A percentile compares a stretch with the other conserved stretches of the same genome.
Conservation (phyloP, 495 filamentous ascomycete species). For the Penicillium taxi region DNA sequence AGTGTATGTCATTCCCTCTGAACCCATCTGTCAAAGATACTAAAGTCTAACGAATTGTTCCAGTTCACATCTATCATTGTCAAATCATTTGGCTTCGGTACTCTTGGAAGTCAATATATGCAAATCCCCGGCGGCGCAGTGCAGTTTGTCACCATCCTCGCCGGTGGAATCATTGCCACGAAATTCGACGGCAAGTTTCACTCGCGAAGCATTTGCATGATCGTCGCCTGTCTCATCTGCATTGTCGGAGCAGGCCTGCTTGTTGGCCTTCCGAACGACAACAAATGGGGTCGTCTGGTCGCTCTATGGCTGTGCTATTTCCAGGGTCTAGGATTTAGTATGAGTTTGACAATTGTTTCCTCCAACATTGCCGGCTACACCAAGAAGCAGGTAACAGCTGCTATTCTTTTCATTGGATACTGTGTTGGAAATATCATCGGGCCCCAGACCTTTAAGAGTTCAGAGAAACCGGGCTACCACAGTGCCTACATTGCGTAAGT, state of each 20-base stretch:
- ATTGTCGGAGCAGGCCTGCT: constrained; percentile 50
- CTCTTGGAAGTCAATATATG: constrained; percentile 47
- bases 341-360: constrained; percentile 39
- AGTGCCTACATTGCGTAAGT: constrained; percentile 47
- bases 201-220: constrained; percentile 24
- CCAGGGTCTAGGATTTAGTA: constrained; percentile 38
- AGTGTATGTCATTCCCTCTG: constrained; percentile 22
- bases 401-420: constrained; percentile 39
- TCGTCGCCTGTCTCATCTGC: constrained; percentile 44
- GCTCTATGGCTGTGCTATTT: constrained; percentile 49
- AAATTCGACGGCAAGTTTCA: constrained; percentile 32
- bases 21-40: not conserved
- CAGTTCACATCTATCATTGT: constrained; percentile 43
- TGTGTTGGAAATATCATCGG: constrained; percentile 40
- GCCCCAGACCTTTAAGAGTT: constrained; percentile 46
- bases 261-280: constrained; percentile 38
- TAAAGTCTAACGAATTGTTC: not conserved
- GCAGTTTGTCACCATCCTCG: constrained; percentile 29
- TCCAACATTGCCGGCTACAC: constrained; percentile 49
- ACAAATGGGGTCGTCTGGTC: constrained; percentile 48
- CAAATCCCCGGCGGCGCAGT: constrained; percentile 44
- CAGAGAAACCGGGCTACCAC: constrained; percentile 46
- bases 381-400: constrained; percentile 48
- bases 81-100: constrained; percentile 46
- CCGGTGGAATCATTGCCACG: constrained; percentile 30